Evolutionary conservation across 768 basidiomycete genomes (phyloP).

Genomic region (Bullera alba): DNA sequence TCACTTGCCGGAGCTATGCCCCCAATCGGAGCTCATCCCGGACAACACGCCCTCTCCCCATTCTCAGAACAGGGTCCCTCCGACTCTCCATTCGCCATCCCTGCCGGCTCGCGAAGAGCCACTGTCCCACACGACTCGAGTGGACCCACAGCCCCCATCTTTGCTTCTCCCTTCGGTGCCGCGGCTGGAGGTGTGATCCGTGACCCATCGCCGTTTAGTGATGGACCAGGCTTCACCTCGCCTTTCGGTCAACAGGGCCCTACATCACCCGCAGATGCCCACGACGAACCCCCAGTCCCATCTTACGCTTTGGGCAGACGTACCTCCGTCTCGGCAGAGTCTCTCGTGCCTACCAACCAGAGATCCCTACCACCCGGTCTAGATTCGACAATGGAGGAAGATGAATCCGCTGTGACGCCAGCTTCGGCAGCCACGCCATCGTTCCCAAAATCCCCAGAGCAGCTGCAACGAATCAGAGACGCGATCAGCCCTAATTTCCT

Average conservation of each 20-base stretch:
- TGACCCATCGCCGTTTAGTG: slow-evolving; percentile 6
- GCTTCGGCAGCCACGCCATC: slow-evolving; percentile 38
- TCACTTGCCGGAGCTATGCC: background rate
- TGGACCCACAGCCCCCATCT: slow-evolving; percentile 1
- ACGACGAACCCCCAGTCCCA: slow-evolving; percentile 44
- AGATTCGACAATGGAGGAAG: slow-evolving; percentile 29
- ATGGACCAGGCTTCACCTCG: slow-evolving; percentile 4
- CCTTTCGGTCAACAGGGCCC: slow-evolving; percentile 14
- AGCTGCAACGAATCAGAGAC: slow-evolving; percentile 75
- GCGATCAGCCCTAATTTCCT: slow-evolving; percentile 85
- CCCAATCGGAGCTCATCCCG: slow-evolving; percentile 2
- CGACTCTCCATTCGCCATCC: slow-evolving; percentile 37
- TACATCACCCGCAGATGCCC: slow-evolving; percentile 3
- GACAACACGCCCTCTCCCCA: slow-evolving; percentile 24
- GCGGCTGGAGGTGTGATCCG: background rate
- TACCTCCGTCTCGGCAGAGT: slow-evolving; percentile 92
- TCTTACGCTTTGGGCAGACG: slow-evolving; percentile 74
- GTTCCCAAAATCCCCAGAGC: slow-evolving; percentile 78
- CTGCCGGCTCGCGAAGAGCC: slow-evolving; percentile 20
- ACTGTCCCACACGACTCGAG: slow-evolving; percentile 22
- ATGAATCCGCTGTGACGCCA: slow-evolving; percentile 54
- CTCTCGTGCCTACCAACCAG: slow-evolving; percentile 65
- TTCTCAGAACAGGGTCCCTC: slow-evolving; percentile 39
- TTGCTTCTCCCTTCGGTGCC: slow-evolving; percentile 15
- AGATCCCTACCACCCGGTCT: slow-evolving; percentile 13